phyloP scores from a whole-genome alignment of 768 basidiomycete species.

The Pleurotus pulmonarius region DNA sequence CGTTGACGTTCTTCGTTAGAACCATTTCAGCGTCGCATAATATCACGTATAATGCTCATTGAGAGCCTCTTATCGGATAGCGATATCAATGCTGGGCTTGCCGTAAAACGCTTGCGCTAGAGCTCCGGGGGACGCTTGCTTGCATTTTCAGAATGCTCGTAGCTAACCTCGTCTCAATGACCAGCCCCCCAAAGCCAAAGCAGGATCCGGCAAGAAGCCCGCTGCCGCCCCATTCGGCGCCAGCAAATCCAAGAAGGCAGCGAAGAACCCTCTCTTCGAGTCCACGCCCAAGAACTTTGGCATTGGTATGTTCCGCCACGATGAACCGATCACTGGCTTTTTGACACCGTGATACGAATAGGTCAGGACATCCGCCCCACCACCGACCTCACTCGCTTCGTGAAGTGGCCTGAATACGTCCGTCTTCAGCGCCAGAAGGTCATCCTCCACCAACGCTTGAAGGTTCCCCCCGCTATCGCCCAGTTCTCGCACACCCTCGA shows the following conservation, averaged over 20 bases:
- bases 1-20: constrained; percentile 12
- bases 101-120: constrained; percentile 37
- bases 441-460: constrained; percentile 94
- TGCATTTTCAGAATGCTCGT: constrained; percentile 18
- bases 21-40: constrained; percentile 24
- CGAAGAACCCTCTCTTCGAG: constrained; percentile 98
- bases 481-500: constrained; percentile 98
- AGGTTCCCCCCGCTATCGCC: constrained; percentile 96
- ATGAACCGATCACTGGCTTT: not conserved
- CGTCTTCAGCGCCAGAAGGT: constrained; percentile 98
- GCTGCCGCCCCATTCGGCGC: constrained; percentile 82
- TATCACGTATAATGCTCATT: constrained; percentile 2
- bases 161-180: constrained; percentile 84
- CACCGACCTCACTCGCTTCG: constrained; percentile 92
- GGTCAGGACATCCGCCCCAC: constrained; percentile 92
- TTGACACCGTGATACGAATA: constrained; percentile 21
- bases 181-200: constrained; percentile 79
- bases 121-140: constrained; percentile 45
- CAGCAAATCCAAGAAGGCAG: constrained; percentile 66
- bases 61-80: not conserved
- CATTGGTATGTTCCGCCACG: constrained; percentile 62
- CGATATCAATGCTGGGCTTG: constrained; percentile 32
- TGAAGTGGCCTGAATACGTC: constrained; percentile 99
- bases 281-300: constrained; percentile 88
- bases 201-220: constrained; percentile 77